Base-by-base conservation (phyloP, 2,329 filamentous ascomycete species). In the Waltergamsia citrina region DNA sequence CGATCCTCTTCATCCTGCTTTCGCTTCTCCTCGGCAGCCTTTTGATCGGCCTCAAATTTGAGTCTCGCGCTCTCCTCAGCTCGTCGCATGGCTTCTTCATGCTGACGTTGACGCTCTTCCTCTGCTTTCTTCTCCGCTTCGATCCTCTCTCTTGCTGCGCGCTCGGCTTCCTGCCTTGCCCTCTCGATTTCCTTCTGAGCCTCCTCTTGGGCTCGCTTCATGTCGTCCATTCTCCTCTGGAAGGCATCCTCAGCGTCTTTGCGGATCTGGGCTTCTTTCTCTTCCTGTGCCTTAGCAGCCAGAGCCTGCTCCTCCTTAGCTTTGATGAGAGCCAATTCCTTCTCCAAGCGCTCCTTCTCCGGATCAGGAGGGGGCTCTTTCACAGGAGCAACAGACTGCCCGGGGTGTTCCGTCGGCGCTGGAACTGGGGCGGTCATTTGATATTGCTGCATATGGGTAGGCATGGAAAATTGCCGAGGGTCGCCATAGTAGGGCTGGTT, bases 291-390 rank as follows among this genome's bases (percentile, higher is more conserved):
- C 22, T 65, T 60, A 8, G 59, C 61, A 9, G 63, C 63, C 34
- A 65, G 67, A 39, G 57, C 60, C 41, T 54, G 59, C 20, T 62
- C 63, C 37, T 67, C 56, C 20, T 62, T 62, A 4, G 53, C 57
- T 40, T 72, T 63, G 28, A 72, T 60, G 8, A 58, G 56, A 10
- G 66, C 63, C 12, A 84, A 54, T 44, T 81, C 69, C 41, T 73
- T 67, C 40, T 79, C 69, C 37, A 80, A 67, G n/a, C 63, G 62
- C 41, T 80, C 61, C 45, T 75, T 75, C 36, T 81, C 71, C 2
- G 70, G 65, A 34, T 81, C 71, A 20, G 10, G 10, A 53, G 51
- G 11, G 57, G 56, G 37, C 61, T 60, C 44, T 60, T 56, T 57
- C 1, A 60, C 56, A 3, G 63, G 60, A 5, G 66, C 63, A 5